These are phyloP conservation scores for Pseudozyma thailandica DNA, from an alignment of 1,284 basidiomycete species.

Conservation along the genomic window DNA sequence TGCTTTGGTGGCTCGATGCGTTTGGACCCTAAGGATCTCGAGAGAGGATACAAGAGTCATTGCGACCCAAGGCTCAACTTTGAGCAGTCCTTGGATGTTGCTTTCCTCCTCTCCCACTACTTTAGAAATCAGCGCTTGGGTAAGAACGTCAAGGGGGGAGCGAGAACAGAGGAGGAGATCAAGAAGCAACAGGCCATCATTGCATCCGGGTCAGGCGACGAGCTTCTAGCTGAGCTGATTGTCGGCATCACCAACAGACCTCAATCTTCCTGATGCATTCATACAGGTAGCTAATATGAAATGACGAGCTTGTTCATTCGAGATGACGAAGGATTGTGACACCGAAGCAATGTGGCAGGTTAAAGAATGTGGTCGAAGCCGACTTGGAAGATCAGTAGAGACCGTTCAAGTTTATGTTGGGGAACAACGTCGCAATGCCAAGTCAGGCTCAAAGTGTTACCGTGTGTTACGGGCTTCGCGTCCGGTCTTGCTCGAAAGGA, in stretches of 20 bases:
- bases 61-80: constrained; percentile 71
- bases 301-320: background rate
- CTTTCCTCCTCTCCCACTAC: constrained; percentile 63
- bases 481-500: too few species aligned
- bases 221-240: constrained; percentile 44
- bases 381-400: too few species aligned
- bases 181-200: constrained; percentile 50
- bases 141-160: constrained; percentile 3
- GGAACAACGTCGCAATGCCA: too few species aligned
- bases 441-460: too few species aligned
- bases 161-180: constrained; percentile 33
- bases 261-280: background rate
- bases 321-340: background rate
- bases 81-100: constrained; percentile 71
- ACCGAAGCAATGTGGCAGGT: too few species aligned
- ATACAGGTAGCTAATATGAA: background rate
- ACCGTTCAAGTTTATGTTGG: too few species aligned
- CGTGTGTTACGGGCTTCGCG: too few species aligned
- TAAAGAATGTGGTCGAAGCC: too few species aligned
- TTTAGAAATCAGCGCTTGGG: constrained; percentile 55
- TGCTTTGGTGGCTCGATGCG: constrained; percentile 74
- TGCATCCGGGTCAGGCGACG: constrained; percentile 40
- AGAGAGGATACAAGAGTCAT: constrained; percentile 70
- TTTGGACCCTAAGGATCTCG: constrained; percentile 72
- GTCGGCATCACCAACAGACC: constrained; percentile 44